Evolutionary conservation across 495 filamentous ascomycete species (phyloP).

Genomic region (Aspergillus kassunensis): DNA sequence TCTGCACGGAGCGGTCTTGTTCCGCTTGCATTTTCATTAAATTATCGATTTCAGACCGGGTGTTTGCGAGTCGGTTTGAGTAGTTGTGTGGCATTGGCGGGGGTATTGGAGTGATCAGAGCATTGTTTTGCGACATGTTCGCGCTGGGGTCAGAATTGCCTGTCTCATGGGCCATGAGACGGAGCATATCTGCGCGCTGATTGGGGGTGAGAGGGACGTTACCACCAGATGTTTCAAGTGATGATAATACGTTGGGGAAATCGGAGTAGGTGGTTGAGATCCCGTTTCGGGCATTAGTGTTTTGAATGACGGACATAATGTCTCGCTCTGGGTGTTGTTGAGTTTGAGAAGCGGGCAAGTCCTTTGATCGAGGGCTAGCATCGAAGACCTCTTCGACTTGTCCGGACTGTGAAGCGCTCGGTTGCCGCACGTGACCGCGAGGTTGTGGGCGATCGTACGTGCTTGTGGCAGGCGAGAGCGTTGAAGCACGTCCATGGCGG

Average conservation of each 20-base stretch:
- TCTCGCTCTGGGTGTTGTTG: constrained; percentile 53
- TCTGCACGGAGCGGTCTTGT: constrained; percentile 66
- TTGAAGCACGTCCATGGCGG: constrained; percentile 32
- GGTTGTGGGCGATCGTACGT: constrained; percentile 31
- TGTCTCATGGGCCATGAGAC: constrained; percentile 63
- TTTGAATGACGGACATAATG: constrained; percentile 86
- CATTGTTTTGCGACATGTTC: constrained; percentile 38
- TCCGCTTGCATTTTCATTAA: constrained; percentile 68
- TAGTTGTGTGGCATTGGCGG: constrained; percentile 56
- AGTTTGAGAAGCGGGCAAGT: constrained; percentile 17
- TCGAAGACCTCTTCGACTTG: constrained; percentile 46
- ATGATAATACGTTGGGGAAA: constrained; percentile 70
- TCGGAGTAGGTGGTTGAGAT: constrained; percentile 52
- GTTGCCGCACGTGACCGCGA: constrained; percentile 34
- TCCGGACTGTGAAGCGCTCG: constrained; percentile 29
- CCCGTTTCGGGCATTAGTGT: constrained; percentile 62
- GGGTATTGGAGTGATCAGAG: constrained; percentile 57
- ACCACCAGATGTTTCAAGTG: constrained; percentile 60
- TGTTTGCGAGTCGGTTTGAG: constrained; percentile 51
- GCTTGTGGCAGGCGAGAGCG: constrained; percentile 36
- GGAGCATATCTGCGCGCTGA: constrained; percentile 75
- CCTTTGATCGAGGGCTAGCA: constrained; percentile 33
- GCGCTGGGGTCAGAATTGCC: constrained; percentile 26
- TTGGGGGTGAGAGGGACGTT: constrained; percentile 68
- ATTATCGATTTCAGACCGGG: constrained; percentile 68